Evolutionary conservation across 768 basidiomycete genomes (phyloP), one percentile per base, ranked within the genome.

Genomic region (Pleurotus platypus): DNA sequence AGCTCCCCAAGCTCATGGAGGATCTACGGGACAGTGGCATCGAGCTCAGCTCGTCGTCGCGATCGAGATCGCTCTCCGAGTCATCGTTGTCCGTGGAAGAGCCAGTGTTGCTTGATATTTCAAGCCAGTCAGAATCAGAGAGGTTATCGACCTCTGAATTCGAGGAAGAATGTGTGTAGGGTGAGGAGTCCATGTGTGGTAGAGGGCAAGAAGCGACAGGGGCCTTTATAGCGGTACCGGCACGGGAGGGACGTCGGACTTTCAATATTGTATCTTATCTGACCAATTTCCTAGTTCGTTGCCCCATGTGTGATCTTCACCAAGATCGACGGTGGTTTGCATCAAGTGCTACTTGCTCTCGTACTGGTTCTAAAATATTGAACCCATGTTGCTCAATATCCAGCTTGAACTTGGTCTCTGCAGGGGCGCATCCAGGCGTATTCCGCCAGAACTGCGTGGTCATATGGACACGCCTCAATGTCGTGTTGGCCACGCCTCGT

Each of bases 61-160:
- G 83, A 78, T 87, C 86, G 66, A 80, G 83, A 67, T 78, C 83
- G 62, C 75, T 80, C 67, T 84, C 70, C 56, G 87, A 89, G 65
- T 87, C 86, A 68, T 82, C 83, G 72, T 86, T 83, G 65, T 87
- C 87, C 11, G n/a, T 18, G 5, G 51, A 42, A 37, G 87, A 88
- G 55, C 83, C 83, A 62, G 81, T 82, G 67, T 80, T 83, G 65
- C 83, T 85, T 27, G 86, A 74, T 62, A 92, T 79, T 64, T 91
- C 89, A 65, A 89, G 85, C 90, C 90, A 92, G 70, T 92, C 90
- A 27, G 87, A 89, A 74, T 92, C 90, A 39, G 89, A 91, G 60
- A 83, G 69, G 60, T 70, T 81, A 67, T 87, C 88, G 61, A 78
- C 67, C 67, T 90, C 89, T 63, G 86, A 82, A 69, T 82, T 75